Evolutionary conservation across 2,329 filamentous ascomycete species (phyloP).

Genomic region (Monosporascus sp.): DNA sequence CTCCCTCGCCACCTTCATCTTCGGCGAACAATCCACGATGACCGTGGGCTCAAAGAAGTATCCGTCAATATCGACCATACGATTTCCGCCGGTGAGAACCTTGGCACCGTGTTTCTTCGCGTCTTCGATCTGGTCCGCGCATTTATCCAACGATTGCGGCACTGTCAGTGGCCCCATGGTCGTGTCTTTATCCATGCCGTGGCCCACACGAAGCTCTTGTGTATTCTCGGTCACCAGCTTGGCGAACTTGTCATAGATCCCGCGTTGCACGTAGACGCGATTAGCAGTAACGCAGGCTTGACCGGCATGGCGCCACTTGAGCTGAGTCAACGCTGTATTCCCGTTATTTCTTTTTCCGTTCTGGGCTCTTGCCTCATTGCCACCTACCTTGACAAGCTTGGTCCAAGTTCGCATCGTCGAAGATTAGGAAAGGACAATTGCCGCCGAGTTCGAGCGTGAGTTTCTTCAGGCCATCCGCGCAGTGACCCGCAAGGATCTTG

Average conservation of each 20-base stretch:
- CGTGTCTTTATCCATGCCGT: slow-evolving; percentile 51
- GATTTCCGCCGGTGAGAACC: slow-evolving; percentile 54
- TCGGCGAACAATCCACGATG: slow-evolving; percentile 40
- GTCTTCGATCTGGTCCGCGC: slow-evolving; percentile 56
- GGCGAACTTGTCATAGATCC: slow-evolving; percentile 58
- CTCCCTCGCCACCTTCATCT: slow-evolving; percentile 45
- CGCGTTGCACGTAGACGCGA: slow-evolving; percentile 58
- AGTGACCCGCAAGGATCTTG: slow-evolving; percentile 58
- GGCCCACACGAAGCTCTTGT: slow-evolving; percentile 52
- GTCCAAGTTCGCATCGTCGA: slow-evolving; percentile 63
- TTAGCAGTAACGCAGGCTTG: slow-evolving; percentile 64
- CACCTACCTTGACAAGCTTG: slow-evolving; percentile 47
- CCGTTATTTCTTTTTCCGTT: neutral
- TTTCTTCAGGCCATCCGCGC: slow-evolving; percentile 63
- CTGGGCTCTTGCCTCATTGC: neutral
- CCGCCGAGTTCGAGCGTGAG: slow-evolving; percentile 67
- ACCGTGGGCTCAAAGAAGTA: slow-evolving; percentile 65
- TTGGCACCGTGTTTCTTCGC: slow-evolving; percentile 59
- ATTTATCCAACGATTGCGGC: slow-evolving; percentile 50
- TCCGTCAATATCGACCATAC: slow-evolving; percentile 36
- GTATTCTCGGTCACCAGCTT: slow-evolving; percentile 48
- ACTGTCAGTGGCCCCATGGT: slow-evolving; percentile 60
- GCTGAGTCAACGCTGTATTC: slow-evolving; percentile 23
- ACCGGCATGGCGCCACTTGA: slow-evolving; percentile 49
- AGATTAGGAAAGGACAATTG: slow-evolving; percentile 63